Conservation (phyloP, 2,329 filamentous ascomycete genomes). For the Mycocentrospora acerina region DNA sequence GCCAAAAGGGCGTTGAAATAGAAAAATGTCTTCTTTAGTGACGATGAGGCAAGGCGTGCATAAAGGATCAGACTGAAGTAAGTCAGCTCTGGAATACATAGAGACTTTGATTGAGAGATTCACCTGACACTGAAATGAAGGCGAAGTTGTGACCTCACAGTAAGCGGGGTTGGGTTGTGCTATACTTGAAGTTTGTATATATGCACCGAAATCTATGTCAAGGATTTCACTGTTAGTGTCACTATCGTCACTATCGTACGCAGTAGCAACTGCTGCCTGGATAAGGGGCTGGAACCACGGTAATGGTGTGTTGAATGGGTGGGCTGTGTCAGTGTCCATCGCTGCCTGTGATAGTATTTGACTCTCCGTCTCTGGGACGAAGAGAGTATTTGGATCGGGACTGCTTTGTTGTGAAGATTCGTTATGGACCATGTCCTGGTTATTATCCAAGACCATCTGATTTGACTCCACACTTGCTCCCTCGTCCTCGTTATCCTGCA, state of each 20-base stretch:
- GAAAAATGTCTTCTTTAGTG: slow-evolving; percentile 47
- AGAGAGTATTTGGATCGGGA: not conserved
- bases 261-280: not conserved
- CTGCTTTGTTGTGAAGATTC: not conserved
- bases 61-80: not conserved
- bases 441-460: not conserved
- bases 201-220: not conserved
- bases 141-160: slow-evolving; percentile 4
- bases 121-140: slow-evolving; percentile 4
- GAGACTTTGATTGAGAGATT: not conserved
- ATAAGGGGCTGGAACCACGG: slow-evolving; percentile 7
- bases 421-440: not conserved
- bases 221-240: slow-evolving; percentile 3
- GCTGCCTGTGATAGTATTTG: not conserved
- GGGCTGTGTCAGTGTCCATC: not conserved
- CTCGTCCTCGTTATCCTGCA: not conserved
- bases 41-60: slow-evolving; percentile 44
- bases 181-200: not conserved
- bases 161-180: slow-evolving; percentile 5
- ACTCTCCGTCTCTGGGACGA: not conserved
- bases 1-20: slow-evolving; percentile 41
- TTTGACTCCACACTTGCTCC: slow-evolving; percentile 1
- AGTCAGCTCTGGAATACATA: too few relatives aligned
- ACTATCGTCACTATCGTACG: slow-evolving; percentile 1
- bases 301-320: not conserved